Percentiles rank a stretch among this genome's conserved stretches.
These are phyloP conservation scores for Trypethelium eluteriae DNA, from an alignment of 495 filamentous ascomycete species.

Conservation along the genomic window DNA sequence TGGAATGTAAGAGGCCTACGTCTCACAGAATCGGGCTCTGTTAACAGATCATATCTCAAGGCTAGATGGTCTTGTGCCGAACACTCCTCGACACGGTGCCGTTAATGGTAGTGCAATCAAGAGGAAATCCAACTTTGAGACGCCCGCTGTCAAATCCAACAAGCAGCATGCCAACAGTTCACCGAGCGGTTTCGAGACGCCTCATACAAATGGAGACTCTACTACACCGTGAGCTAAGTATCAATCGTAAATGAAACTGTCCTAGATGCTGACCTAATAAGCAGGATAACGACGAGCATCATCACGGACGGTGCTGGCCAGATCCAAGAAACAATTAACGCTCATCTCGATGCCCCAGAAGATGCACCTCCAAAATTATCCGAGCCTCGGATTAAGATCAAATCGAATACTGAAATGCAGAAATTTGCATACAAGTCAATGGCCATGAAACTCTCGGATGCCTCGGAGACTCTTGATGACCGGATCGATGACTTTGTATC, in stretches of 20 bases:
- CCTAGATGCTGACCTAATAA: slow-evolving; percentile 36
- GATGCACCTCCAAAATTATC: slow-evolving; percentile 51
- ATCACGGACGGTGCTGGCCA: slow-evolving; percentile 50
- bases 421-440: slow-evolving; percentile 88
- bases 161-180: slow-evolving; percentile 43
- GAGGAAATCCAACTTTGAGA: slow-evolving; percentile 55
- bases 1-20: slow-evolving; percentile 56
- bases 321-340: slow-evolving; percentile 71
- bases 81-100: slow-evolving; percentile 51
- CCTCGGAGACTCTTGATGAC: slow-evolving; percentile 87
- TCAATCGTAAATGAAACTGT: slow-evolving; percentile 35
- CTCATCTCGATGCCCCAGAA: slow-evolving; percentile 52
- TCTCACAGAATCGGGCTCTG: neutral
- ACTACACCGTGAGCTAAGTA: slow-evolving; percentile 25
- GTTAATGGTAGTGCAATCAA: slow-evolving; percentile 51
- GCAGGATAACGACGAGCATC: neutral
- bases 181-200: slow-evolving; percentile 36
- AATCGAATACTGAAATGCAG: slow-evolving; percentile 72
- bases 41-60: slow-evolving; percentile 35
- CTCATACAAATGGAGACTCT: slow-evolving; percentile 16
- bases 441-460: slow-evolving; percentile 88
- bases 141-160: slow-evolving; percentile 48
- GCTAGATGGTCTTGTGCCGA: slow-evolving; percentile 70
- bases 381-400: slow-evolving; percentile 73
- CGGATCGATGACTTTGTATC: slow-evolving; percentile 80